Base-by-base conservation (phyloP, 345 rosid genomes). In the Combretum micranthum region DNA sequence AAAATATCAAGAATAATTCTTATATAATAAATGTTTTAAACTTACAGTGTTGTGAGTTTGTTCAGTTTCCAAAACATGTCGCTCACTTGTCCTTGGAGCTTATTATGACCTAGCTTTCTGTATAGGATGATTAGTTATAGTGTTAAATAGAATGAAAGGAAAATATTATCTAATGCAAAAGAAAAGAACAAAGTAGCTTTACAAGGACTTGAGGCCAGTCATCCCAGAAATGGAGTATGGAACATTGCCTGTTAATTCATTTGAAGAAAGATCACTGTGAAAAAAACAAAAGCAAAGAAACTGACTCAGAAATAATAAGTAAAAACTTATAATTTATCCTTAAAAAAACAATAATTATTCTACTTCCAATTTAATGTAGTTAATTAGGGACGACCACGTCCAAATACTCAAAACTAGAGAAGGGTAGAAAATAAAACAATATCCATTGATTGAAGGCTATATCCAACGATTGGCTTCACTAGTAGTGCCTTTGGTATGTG, bases 171-270 rank as follows among this genome's bases (percentile, higher is more conserved):
- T 37, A 18, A 39, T 57, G 50, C 32, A 17, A 43, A 20, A 12
- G 44, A 13, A 50, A 18, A 3, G 44, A 60, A 42, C 21, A 19
- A 25, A 25, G 25, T 43, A 23, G 62, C 44, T 94, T 86, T 79
- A 89, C 99, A 87, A 61, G 69, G 75, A 73, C 66, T 62, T 46
- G 50, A 89, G 86, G 60, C 65, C 74, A 48, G 72, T 66, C 94
- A 93, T 85, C 69, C 83, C 88, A 61, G 99, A 87, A 44, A 89
- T 79, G 18, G 96, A 89, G 60, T 83, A 93, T 61, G 99, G 99
- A 62, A 85, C 68, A 64, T 47, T 85, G 42, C 99, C 99, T 13
- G 61, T 83, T 77, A 93, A 83, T 53, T 65, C 67, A 69, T 93
- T 93, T 47, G 76, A 71, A 44, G 97, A 89, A 52, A 81, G 83